These are phyloP conservation scores for Rubia tinctorum DNA, from an alignment of 305 asterid species.

Conservation along the genomic window DNA sequence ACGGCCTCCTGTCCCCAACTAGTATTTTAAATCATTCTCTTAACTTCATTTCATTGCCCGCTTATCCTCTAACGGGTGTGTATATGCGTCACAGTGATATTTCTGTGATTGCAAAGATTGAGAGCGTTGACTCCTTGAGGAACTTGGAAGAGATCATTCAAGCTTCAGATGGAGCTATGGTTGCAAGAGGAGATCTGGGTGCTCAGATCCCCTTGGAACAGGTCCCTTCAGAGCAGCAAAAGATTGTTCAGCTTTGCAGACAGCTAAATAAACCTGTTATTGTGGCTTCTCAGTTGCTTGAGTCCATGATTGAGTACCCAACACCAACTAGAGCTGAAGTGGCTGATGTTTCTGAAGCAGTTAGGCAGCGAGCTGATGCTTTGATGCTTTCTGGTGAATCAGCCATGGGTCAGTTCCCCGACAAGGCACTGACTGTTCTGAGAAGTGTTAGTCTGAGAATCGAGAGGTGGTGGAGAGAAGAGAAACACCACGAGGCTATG, in stretches of 20 bases:
- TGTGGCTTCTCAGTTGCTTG: constrained; percentile 96
- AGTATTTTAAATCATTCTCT: background rate
- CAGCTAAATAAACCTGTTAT: constrained; percentile 88
- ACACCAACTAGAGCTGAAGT: constrained; percentile 99
- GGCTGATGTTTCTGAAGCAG: constrained; percentile 99
- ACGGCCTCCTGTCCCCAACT: background rate
- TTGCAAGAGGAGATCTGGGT: constrained; percentile 97
- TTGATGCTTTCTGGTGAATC: constrained; percentile 99
- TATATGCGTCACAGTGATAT: constrained; percentile 63
- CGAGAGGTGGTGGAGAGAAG: constrained; percentile 99
- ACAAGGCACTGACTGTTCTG: constrained; percentile 86
- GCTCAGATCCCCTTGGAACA: constrained; percentile 99
- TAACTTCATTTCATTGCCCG: background rate
- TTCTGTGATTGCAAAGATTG: constrained; percentile 83
- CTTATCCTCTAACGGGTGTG: constrained; percentile 10
- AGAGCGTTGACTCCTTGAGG: constrained; percentile 90
- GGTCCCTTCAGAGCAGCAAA: constrained; percentile 96
- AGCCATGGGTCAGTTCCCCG: constrained; percentile 99
- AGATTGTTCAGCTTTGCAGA: constrained; percentile 81
- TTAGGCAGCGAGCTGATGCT: constrained; percentile 91
- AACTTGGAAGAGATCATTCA: constrained; percentile 87
- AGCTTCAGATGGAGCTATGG: constrained; percentile 97
- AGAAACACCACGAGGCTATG: constrained; percentile 71
- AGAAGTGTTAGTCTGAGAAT: constrained; percentile 97
- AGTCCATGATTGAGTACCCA: constrained; percentile 99